Percentiles rank a stretch among this genome's conserved stretches.
These are phyloP conservation scores for Talaromyces trachyspermus DNA, from an alignment of 495 filamentous ascomycete genomes.

Conservation along the genomic window DNA sequence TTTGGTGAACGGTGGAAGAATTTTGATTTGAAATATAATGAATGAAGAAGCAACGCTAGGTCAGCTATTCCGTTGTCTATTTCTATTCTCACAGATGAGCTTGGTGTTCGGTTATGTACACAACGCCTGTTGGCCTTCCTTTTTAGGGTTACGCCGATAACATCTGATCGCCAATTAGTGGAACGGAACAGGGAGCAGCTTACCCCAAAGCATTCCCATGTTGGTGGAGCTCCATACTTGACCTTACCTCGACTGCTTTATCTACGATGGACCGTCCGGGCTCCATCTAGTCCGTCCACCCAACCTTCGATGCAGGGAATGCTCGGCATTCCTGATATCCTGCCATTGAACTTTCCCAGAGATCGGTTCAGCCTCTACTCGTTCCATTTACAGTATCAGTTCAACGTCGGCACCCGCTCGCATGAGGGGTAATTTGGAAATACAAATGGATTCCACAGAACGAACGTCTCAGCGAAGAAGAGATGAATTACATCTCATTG, in stretches of 20 bases:
- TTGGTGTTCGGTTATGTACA: neutral
- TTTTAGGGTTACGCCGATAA: neutral
- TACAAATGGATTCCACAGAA: neutral
- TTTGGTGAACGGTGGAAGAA: neutral
- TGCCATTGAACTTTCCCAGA: neutral
- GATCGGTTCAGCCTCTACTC: neutral
- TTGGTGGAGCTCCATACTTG: neutral
- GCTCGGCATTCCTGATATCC: neutral
- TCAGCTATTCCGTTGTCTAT: neutral
- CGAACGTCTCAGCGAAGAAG: neutral
- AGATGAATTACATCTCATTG: neutral
- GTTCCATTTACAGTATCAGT: neutral
- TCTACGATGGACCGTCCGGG: neutral
- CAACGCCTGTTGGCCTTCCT: neutral
- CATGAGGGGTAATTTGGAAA: neutral
- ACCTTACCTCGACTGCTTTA: neutral
- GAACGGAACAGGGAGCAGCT: neutral
- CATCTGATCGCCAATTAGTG: neutral
- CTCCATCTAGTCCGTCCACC: neutral
- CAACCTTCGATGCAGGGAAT: neutral
- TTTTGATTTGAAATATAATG: neutral
- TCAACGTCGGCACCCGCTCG: too few species aligned
- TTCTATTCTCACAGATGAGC: neutral
- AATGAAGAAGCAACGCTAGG: neutral
- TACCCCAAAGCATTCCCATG: neutral